Evolutionary conservation across 768 basidiomycete genomes (phyloP), one percentile per base, ranked within the genome.

Genomic region (Russula abietina): DNA sequence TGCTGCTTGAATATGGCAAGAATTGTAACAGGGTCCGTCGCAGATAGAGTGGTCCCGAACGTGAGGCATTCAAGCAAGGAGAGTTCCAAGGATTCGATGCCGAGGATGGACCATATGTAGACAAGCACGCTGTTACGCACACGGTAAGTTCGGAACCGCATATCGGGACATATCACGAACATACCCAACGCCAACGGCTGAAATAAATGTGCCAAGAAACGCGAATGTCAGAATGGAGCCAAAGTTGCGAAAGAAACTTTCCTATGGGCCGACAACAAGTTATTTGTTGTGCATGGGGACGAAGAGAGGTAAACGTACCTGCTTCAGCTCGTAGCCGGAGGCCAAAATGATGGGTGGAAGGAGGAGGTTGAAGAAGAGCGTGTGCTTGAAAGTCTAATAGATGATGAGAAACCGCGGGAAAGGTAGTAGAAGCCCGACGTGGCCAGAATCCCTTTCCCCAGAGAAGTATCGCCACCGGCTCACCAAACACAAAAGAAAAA

Each of bases 191-290:
- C 94, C 97, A 49, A 98, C 85, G 33, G 97, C 93, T 1, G 93
- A 94, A 69, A 98, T 93, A 71, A 96, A 95, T 0, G 97, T 99
- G 19, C 97, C 97, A 11, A 91, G 74, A 70, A 98, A 98, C 0
- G 95, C 95, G 69, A 95, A 95, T 0, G 84, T 89, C 49, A 97
- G 79, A 67, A 99, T 99, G 30, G 94, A 95, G 11, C 93, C 95
- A 71, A 98, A 98, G 73, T 98, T 98, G 41, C 94, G 86, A 73
- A 99, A 99, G 76, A 99, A 99, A 79, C 95, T 95, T 76, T 95
- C 96, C 91, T 97, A 74, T 9, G 57, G 33, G 50, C 51, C 43
- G 33, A 30, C 45, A 53, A 4, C 43, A 26, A 16, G 12, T 33
- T n/a, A 11, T 10, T 17, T 52, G n/a, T 26, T 10, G 22, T 24